Base-by-base conservation (phyloP, 805 yeast species). In the Ogataea nakhonphanomensis region DNA sequence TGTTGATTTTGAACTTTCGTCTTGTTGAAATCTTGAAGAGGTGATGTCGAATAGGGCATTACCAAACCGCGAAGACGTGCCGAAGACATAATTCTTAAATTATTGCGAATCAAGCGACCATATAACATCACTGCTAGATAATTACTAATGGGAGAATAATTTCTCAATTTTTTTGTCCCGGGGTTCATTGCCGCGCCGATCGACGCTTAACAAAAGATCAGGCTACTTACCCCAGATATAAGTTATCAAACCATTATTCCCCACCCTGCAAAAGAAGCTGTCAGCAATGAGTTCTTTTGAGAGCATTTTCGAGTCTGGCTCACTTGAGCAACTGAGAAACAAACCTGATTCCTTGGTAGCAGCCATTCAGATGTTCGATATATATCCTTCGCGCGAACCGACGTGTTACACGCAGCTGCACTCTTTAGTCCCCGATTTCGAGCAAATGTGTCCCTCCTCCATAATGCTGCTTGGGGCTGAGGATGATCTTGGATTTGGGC, bases 1-100 rank as follows among this genome's bases (percentile, higher is more conserved):
- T 58, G 64, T 32, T 55, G 65, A 37, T 64, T 64, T 12, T 45
- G 36, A 10, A 61, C 60, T 39, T 57, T 62, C 5, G 70, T 65
- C 25, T 50, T 49, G 27, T 43, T 46, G 42, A 62, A 60, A 30
- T 64, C 68, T 8, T 35, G 32, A 30, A 62, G 24, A 8, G 59
- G 53, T 7, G 42, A 33, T 5, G 42, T 27, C 8, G 24, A 32
- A 17, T 11, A 17, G 28, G 31, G 42, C 7, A 24, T 10, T 5
- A 12, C 9, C n/a, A 25, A 6, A 4, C 8, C 6, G 12, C 31
- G 31, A 7, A 20, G 20, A 21, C 12, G n/a, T 1, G 14, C 15
- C 26, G n/a, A n/a, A 15, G 41, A 23, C 26, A 37, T 10, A 6
- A 23, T 29, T 17, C n/a, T 22, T 21, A 32, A 2, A 22, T 21